phyloP scores from a whole-genome alignment of 345 rosid species.

The Euphorbia peplus region DNA sequence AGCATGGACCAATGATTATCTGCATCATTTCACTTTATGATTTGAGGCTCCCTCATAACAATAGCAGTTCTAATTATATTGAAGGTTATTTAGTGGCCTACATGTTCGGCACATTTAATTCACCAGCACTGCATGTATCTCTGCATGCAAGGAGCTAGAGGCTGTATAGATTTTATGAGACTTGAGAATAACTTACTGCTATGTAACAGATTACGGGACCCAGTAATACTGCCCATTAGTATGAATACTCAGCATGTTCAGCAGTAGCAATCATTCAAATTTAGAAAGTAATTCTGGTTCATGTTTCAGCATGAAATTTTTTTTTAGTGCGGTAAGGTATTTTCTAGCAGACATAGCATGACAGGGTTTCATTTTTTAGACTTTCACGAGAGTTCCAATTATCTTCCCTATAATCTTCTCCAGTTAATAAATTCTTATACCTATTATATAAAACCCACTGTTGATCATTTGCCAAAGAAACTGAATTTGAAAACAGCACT shows the following conservation, averaged over 20 bases:
- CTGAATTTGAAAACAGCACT: not conserved
- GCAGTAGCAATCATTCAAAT: not conserved
- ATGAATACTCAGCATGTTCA: not conserved
- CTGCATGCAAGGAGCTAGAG: not conserved
- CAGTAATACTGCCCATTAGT: not conserved
- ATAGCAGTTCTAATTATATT: not conserved
- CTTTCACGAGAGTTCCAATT: not conserved
- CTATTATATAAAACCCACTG: not conserved
- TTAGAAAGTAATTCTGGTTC: not conserved
- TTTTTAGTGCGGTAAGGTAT: not conserved
- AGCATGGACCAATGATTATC: not conserved
- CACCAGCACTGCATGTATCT: not conserved
- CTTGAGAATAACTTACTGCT: not conserved
- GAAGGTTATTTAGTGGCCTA: not conserved
- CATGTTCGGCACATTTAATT: not conserved
- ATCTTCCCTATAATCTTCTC: not conserved
- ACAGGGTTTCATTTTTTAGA: not conserved
- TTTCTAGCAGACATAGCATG: not conserved
- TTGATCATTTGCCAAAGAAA: not conserved
- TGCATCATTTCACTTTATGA: not conserved
- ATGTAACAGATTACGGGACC: not conserved
- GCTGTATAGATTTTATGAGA: not conserved
- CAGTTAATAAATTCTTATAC: not conserved
- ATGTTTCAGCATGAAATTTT: not conserved
- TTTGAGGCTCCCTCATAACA: not conserved